Base-by-base conservation (phyloP, 805 yeast genomes). In the Wickerhamiella lipophila region DNA sequence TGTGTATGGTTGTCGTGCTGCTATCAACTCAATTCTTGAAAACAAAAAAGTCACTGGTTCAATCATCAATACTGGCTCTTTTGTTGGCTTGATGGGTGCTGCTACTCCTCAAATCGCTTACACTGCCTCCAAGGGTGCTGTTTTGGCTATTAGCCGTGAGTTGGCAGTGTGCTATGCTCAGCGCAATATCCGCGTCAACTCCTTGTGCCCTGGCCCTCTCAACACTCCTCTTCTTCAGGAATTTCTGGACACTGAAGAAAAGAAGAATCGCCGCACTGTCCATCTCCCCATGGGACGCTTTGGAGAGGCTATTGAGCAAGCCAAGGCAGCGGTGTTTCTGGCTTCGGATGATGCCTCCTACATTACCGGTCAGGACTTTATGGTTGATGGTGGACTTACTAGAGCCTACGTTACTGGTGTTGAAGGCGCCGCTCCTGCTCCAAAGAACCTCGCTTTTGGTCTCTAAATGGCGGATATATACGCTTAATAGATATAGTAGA, bases 221-320 rank as follows among this genome's bases (percentile, higher is more conserved):
- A 74, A 74, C 60, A 76, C 80, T 13, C 79, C 80, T n/a, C 67
- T 76, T 59, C 71, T 78, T 50, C 74, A 72, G 63, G 74, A 69
- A 53, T 77, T 76, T 50, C 56, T 74, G 23, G 74, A 73, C 27
- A 65, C 73, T 21, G 75, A 78, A 71, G 79, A 75, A 59, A 63
- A 69, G 55, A 70, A 67, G 62, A 65, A 69, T 49, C 60, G 67
- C 27, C 58, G 67, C 50, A 62, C 66, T 9, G 65, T 64, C 27
- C 67, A 64, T 47, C 51, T 64, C 23, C 81, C 81, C 48, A 68
- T 71, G 71, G 74, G 76, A 58, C 69, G 80, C 60, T 75, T 76
- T 73, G 80, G 81, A 42, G 79, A 76, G 58, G 80, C 80, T 49
- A 75, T 76, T 61, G 81, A 76, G 59, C 77, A 75, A 59, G 78